A percentile compares a stretch with the other conserved stretches of the same genome.
Evolutionary conservation across 306 rosid species (phyloP).

Genomic region (Medicago arabica): DNA sequence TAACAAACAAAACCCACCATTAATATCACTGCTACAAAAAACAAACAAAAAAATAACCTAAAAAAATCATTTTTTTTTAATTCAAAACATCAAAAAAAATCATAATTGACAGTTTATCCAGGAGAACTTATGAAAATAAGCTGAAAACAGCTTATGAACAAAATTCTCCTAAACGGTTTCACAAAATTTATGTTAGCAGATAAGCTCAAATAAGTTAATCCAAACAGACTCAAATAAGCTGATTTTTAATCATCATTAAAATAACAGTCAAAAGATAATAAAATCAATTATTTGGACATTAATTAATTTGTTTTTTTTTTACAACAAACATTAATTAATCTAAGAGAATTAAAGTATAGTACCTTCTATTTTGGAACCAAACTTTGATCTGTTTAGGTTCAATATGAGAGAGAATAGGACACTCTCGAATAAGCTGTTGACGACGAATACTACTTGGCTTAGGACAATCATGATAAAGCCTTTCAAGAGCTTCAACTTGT

Average conservation of each 20-base stretch:
- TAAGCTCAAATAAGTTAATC: too few species aligned
- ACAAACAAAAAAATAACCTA: not conserved
- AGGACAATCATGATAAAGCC: conserved; percentile 96
- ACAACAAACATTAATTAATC: not conserved
- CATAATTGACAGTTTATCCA: too few species aligned
- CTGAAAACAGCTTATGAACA: too few species aligned
- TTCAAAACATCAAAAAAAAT: not conserved
- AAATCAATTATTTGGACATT: not conserved
- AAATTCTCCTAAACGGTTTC: too few species aligned
- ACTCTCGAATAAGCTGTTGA: conserved; percentile 93
- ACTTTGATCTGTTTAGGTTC: conserved; percentile 98
- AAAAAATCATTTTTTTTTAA: not conserved
- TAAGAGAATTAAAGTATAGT: not conserved
- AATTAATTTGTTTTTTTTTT: too few species aligned
- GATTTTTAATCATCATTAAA: too few species aligned
- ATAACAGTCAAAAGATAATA: not conserved
- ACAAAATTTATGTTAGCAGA: too few species aligned
- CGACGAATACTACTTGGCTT: conserved; percentile 98
- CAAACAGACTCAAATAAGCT: too few species aligned
- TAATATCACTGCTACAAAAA: not conserved
- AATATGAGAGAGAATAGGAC: conserved; percentile 89
- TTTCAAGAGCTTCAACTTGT: conserved; percentile 99
- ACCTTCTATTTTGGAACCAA: conserved; percentile 98
- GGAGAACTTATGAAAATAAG: too few species aligned
- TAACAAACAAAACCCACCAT: not conserved